A percentile compares a stretch with the other conserved stretches of the same genome.
Conservation (phyloP, 2,329 filamentous ascomycete species). For the Cyphellophora europaea region DNA sequence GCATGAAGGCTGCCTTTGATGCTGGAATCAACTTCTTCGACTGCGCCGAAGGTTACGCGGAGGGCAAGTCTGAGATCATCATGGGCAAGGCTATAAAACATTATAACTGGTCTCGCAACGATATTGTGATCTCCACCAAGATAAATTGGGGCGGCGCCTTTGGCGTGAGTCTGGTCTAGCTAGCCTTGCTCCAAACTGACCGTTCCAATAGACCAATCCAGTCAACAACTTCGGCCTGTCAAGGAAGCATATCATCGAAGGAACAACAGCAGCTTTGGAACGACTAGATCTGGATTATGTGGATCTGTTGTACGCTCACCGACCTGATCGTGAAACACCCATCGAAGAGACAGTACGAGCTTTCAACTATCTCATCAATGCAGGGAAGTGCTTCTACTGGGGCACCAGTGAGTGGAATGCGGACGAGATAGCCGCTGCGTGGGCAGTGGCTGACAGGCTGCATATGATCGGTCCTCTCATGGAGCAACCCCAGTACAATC, state of each 20-base stretch:
- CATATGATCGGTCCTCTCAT: constrained; percentile 53
- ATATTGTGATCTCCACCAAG: constrained; percentile 46
- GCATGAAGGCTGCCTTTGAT: constrained; percentile 46
- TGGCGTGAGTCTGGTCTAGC: too few relatives aligned
- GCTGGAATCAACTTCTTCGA: constrained; percentile 49
- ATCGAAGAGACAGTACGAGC: constrained; percentile 65
- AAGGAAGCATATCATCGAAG: constrained; percentile 62
- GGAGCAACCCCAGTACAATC: constrained; percentile 61
- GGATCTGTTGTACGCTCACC: constrained; percentile 63
- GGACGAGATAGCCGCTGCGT: constrained; percentile 57
- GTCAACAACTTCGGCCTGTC: constrained; percentile 62
- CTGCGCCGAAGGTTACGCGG: constrained; percentile 43
- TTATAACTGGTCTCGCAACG: constrained; percentile 48
- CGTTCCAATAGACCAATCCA: constrained; percentile 51
- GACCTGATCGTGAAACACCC: constrained; percentile 56
- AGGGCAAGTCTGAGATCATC: constrained; percentile 43
- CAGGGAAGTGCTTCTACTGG: constrained; percentile 63
- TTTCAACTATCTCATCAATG: constrained; percentile 62
- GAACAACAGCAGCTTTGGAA: constrained; percentile 49
- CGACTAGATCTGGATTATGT: constrained; percentile 59
- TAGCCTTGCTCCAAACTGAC: too few relatives aligned
- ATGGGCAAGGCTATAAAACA: constrained; percentile 46
- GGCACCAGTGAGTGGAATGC: constrained; percentile 61
- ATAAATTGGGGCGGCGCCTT: constrained; percentile 13
- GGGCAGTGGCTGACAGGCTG: constrained; percentile 51